A percentile compares a stretch with the other conserved stretches of the same genome.
Evolutionary conservation across 108 stramenopile genomes (phyloP).

Genomic region (Parmales sp.): DNA sequence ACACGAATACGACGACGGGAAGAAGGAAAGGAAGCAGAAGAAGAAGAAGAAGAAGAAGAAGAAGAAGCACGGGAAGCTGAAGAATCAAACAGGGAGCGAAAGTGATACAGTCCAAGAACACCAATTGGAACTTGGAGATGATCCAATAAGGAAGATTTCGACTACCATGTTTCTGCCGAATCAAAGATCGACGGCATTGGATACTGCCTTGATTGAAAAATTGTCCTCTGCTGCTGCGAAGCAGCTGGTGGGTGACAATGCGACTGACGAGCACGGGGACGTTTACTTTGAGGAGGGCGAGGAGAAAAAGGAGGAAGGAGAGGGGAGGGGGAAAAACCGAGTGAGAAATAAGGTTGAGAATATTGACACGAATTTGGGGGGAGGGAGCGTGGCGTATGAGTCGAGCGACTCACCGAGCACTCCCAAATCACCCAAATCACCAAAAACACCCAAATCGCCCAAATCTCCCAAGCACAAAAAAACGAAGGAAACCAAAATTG

Average conservation of each 20-base stretch:
- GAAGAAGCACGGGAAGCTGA: not conserved
- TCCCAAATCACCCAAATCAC: not conserved
- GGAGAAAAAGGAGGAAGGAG: not conserved
- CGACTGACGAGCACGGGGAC: not conserved
- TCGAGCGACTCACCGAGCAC: not conserved
- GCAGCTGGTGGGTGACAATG: not conserved
- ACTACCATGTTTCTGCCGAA: too few relatives aligned
- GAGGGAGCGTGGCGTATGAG: not conserved
- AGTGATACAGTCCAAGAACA: too few relatives aligned
- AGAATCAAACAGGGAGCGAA: not conserved
- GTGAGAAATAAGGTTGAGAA: not conserved
- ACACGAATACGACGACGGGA: slow-evolving; percentile 8
- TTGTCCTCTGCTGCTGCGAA: not conserved
- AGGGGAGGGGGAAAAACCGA: not conserved
- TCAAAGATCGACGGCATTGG: too few relatives aligned
- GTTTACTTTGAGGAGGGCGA: not conserved
- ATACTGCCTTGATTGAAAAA: too few relatives aligned
- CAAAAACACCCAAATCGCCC: not conserved
- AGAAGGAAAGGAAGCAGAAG: not conserved
- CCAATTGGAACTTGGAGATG: too few relatives aligned
- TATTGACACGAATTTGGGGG: not conserved
- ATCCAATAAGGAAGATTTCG: too few relatives aligned
- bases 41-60: not conserved
- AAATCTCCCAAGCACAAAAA: not conserved
- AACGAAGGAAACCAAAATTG: not conserved